Evolutionary conservation across 345 rosid genomes (phyloP).

Genomic region (Sonneratia caseolaris): DNA sequence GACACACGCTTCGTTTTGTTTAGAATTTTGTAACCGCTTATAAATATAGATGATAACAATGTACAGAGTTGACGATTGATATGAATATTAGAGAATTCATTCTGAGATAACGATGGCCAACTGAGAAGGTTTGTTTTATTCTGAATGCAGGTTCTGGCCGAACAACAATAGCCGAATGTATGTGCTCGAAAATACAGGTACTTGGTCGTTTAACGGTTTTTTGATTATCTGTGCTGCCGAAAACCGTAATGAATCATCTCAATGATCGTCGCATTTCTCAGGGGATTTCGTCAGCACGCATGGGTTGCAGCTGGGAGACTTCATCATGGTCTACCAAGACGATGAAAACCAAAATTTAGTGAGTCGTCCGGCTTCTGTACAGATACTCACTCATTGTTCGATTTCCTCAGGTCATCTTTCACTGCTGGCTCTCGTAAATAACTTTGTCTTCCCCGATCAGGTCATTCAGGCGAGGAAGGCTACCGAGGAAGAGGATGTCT

Average conservation of each 20-base stretch:
- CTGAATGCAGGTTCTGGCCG: conserved; percentile 81
- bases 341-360: conserved; percentile 50
- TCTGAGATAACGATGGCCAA: no score
- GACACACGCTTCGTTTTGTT: no score
- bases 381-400: no score
- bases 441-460: conserved; percentile 21
- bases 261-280: conserved; percentile 12
- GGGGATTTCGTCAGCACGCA: conserved; percentile 84
- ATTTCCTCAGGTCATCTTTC: no score
- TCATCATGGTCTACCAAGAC: conserved; percentile 67
- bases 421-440: neutral
- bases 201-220: neutral
- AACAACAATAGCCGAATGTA: conserved; percentile 97
- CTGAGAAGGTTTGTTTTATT: neutral
- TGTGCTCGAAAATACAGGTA: conserved; percentile 95
- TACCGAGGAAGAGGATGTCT: conserved; percentile 42
- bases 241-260: neutral
- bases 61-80: no score
- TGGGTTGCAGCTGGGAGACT: conserved; percentile 77
- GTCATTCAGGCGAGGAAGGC: conserved; percentile 87
- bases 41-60: no score
- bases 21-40: no score
- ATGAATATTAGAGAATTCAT: no score
- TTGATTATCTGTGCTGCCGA: no score
- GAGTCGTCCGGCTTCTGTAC: conserved; percentile 12